Evolutionary conservation across 306 rosid genomes (phyloP).

Genomic region (Vicia sativa): DNA sequence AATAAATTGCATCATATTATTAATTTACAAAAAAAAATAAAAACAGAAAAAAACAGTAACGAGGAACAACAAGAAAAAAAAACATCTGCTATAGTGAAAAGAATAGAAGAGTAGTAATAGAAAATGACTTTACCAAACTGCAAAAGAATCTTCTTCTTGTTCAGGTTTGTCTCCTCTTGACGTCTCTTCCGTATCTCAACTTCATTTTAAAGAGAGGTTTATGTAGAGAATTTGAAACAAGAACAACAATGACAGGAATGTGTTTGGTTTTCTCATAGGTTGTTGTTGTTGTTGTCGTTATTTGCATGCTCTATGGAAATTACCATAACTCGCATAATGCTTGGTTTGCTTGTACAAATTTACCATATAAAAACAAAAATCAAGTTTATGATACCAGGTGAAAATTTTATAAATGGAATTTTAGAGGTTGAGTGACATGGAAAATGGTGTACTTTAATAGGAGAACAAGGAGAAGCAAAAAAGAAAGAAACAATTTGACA

Average conservation of each 20-base stretch:
- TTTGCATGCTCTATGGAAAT: background rate
- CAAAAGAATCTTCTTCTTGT: background rate
- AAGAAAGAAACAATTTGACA: too few relatives aligned
- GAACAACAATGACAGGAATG: background rate
- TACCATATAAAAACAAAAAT: background rate
- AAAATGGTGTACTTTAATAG: background rate
- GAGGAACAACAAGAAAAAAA: background rate
- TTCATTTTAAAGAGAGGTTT: background rate
- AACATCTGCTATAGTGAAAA: background rate
- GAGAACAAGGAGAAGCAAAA: background rate
- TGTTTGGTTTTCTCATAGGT: background rate
- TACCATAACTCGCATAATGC: background rate
- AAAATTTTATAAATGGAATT: background rate
- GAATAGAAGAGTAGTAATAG: background rate
- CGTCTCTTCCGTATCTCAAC: conserved; percentile 12
- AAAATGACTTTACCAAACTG: conserved; percentile 10
- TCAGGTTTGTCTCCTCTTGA: conserved; percentile 3
- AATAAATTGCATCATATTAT: background rate
- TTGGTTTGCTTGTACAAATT: background rate
- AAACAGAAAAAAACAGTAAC: background rate
- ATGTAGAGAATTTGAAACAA: background rate
- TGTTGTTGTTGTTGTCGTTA: background rate
- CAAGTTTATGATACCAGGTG: background rate
- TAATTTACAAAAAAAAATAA: background rate
- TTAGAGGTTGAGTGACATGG: background rate